Conservation (phyloP, 495 filamentous ascomycete species). For the Corynascus novoguineensis region DNA sequence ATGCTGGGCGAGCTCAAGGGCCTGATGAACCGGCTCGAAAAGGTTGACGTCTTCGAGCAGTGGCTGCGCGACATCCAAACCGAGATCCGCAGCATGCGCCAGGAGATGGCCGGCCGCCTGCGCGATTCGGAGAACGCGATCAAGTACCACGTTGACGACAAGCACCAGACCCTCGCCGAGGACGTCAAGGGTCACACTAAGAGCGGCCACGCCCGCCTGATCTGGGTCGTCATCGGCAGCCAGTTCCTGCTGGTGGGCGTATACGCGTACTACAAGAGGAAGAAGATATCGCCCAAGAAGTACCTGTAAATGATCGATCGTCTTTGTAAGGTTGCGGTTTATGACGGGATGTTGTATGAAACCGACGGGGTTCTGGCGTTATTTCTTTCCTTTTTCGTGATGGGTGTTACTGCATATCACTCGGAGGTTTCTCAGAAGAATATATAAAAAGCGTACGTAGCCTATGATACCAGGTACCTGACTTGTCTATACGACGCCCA, state of each 20-base stretch:
- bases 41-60: slow-evolving; percentile 34
- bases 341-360: slow-evolving; percentile 11
- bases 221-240: slow-evolving; percentile 68
- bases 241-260: slow-evolving; percentile 63
- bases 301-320: slow-evolving; percentile 62
- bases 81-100: slow-evolving; percentile 54
- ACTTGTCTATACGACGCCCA: too few relatives aligned
- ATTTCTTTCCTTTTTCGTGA: neutral
- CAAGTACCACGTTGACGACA: slow-evolving; percentile 64
- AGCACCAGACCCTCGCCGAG: slow-evolving; percentile 61
- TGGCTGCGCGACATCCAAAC: slow-evolving; percentile 59
- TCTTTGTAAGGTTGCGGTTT: neutral
- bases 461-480: neutral
- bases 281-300: slow-evolving; percentile 81
- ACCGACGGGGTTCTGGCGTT: neutral
- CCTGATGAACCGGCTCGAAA: slow-evolving; percentile 36
- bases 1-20: slow-evolving; percentile 38
- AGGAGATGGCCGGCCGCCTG: slow-evolving; percentile 40
- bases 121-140: slow-evolving; percentile 71
- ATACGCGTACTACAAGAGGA: slow-evolving; percentile 78
- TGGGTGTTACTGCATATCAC: neutral
- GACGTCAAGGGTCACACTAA: slow-evolving; percentile 49
- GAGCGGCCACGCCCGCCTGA: slow-evolving; percentile 65
- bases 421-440: slow-evolving; percentile 1
- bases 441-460: neutral